Conservation (phyloP, 148 eudicot genomes). For the Dysphania ambrosioides region DNA sequence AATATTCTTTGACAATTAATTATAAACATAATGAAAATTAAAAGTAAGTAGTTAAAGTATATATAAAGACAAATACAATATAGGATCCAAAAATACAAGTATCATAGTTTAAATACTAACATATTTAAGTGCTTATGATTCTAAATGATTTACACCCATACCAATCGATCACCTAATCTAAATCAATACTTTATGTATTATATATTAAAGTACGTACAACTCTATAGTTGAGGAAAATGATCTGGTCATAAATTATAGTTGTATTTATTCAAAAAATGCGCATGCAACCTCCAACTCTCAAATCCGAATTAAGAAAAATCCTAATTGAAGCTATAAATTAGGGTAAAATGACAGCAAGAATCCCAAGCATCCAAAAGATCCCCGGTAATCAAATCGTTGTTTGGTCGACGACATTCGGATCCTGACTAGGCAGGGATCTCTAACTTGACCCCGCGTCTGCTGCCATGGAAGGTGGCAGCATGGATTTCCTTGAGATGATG, state of each 20-base stretch:
- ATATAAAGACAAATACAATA: too few species aligned
- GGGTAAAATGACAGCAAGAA: conserved; percentile 14
- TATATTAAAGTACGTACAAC: background rate
- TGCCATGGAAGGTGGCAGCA: background rate
- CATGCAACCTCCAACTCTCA: background rate
- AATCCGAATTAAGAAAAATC: conserved; percentile 7
- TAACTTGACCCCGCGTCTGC: background rate
- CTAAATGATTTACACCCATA: too few species aligned
- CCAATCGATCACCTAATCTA: background rate
- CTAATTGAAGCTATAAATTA: conserved; percentile 16
- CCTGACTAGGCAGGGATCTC: background rate
- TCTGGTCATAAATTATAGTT: background rate
- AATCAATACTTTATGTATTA: too few species aligned
- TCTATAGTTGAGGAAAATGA: background rate
- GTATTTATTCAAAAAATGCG: background rate
- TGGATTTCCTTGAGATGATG: conserved; percentile 52
- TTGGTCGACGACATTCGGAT: conserved; percentile 9
- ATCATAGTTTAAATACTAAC: too few species aligned
- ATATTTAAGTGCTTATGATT: too few species aligned
- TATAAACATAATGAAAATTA: too few species aligned
- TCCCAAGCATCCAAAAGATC: conserved; percentile 26
- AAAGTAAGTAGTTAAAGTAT: too few species aligned
- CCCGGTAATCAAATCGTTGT: conserved; percentile 1
- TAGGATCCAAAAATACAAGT: too few species aligned
- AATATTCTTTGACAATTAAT: too few species aligned